Conservation (phyloP, 495 filamentous ascomycete genomes). For the Corynascus novoguineensis region DNA sequence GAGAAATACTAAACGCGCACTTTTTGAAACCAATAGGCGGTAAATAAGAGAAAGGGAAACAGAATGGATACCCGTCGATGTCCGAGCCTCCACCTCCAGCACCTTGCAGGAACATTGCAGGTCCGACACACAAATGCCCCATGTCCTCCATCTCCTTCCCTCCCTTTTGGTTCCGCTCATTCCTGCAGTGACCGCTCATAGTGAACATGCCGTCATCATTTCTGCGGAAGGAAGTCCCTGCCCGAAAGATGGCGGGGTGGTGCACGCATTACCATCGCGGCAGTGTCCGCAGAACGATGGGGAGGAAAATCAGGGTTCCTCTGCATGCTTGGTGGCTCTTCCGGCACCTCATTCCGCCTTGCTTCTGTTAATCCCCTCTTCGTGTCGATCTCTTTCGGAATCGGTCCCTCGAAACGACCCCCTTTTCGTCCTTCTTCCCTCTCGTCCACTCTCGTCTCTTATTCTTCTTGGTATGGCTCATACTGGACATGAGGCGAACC, state of each 20-base stretch:
- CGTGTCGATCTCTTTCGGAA: background rate
- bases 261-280: too few relatives aligned
- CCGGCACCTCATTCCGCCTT: background rate
- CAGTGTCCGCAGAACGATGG: too few relatives aligned
- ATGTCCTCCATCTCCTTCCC: background rate
- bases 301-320: too few relatives aligned
- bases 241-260: too few relatives aligned
- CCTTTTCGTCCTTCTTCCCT: background rate
- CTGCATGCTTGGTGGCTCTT: background rate
- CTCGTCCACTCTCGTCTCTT: background rate
- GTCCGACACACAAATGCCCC: conserved; percentile 1
- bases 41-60: background rate
- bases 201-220: too few relatives aligned
- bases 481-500: background rate
- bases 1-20: conserved; percentile 1
- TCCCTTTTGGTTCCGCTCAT: too few relatives aligned
- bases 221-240: too few relatives aligned
- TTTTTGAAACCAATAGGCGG: background rate
- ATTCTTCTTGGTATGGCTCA: background rate
- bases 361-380: background rate
- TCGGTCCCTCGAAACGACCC: background rate
- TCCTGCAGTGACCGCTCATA: too few relatives aligned
- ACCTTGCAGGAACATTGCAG: background rate
- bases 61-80: background rate
- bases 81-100: background rate